phyloP scores from a whole-genome alignment of 192 early-diverging fungal species.

The Rhizophagus sp. region DNA sequence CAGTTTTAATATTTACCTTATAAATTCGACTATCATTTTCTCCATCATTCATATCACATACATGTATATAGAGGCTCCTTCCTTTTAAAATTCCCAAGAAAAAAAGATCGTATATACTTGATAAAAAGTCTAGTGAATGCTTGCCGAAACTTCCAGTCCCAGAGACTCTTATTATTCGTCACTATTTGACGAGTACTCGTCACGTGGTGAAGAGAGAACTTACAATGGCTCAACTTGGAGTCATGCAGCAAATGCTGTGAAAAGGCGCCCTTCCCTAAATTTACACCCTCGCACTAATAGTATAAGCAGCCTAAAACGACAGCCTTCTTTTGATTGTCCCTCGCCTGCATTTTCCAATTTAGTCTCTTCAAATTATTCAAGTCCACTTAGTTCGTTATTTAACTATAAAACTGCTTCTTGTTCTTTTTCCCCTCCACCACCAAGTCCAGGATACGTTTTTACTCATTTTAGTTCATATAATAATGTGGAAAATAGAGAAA shows the following conservation, averaged over 20 bases:
- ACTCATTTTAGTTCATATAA: not conserved
- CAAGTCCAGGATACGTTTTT: conserved; percentile 10
- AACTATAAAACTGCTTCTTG: not conserved
- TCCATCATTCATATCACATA: not conserved
- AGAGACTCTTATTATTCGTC: conserved; percentile 31
- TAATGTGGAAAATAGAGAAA: conserved; percentile 2
- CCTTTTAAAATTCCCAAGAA: not conserved
- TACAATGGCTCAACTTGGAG: not conserved
- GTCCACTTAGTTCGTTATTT: conserved; percentile 8
- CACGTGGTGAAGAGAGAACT: not conserved
- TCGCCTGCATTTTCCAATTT: conserved; percentile 11
- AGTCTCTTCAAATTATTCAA: not conserved
- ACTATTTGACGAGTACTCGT: conserved; percentile 25
- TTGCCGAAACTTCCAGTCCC: not conserved
- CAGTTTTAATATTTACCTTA: no score
- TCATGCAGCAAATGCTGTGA: not conserved
- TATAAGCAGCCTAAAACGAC: conserved; percentile 14
- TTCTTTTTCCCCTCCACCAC: not conserved
- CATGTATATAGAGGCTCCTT: not conserved
- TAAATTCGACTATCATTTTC: not conserved
- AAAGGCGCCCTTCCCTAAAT: conserved; percentile 17
- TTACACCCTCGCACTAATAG: not conserved
- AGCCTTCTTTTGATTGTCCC: conserved; percentile 27
- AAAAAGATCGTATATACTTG: not conserved
- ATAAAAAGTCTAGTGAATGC: not conserved